Conservation (phyloP, 225 moss, liverwort and hornwort genomes). For the Thuidium tamariscinum region DNA sequence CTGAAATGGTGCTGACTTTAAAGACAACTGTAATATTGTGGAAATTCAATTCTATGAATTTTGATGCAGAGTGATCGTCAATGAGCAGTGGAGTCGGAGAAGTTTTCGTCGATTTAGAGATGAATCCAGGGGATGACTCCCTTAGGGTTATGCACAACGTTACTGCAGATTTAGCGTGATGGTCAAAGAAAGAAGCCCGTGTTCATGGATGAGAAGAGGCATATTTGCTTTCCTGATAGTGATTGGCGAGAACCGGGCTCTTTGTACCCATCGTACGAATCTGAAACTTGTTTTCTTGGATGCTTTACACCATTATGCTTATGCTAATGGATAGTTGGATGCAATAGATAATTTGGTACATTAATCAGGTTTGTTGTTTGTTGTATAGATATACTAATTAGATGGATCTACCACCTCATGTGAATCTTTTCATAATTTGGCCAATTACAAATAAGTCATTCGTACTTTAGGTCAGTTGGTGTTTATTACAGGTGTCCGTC, state of each 20-base stretch:
- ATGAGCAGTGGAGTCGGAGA: neutral
- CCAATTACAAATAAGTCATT: neutral
- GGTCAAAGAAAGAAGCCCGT: neutral
- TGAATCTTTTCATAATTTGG: neutral
- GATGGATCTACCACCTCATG: neutral
- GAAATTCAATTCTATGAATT: neutral
- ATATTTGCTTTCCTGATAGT: slow-evolving; percentile 13
- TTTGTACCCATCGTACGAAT: slow-evolving; percentile 19
- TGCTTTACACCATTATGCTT: neutral
- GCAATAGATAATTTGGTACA: neutral
- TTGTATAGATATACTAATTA: neutral
- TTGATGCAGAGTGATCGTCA: neutral
- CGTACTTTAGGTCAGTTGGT: neutral
- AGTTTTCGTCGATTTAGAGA: neutral
- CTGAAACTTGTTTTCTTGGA: neutral
- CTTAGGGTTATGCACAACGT: neutral
- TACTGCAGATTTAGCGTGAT: neutral
- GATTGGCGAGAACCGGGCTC: neutral
- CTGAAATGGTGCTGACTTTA: neutral
- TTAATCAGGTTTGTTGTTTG: neutral
- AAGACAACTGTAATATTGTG: neutral
- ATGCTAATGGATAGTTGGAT: neutral
- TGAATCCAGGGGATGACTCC: neutral
- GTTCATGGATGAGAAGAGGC: slow-evolving; percentile 14
- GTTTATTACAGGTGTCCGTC: neutral